Evolutionary conservation across 164 flowering plant genomes (phyloP).

Genomic region (Pachysandra terminalis): DNA sequence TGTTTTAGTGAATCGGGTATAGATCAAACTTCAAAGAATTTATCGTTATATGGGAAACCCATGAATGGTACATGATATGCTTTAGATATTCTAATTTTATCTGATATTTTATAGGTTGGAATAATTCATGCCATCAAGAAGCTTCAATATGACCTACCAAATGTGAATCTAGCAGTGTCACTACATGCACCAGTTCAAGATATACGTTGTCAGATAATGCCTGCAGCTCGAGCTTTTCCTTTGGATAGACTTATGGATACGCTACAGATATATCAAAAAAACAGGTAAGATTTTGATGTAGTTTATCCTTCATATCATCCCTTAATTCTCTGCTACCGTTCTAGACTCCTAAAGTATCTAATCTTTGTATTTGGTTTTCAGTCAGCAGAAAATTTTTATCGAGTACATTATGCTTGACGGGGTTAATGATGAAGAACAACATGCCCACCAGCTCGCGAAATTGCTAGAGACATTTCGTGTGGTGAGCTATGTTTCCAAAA

Average conservation of each 20-base stretch:
- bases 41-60: neutral
- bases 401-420: constrained; percentile 99
- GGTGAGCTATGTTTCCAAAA: constrained; percentile 42
- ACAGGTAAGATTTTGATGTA: constrained; percentile 36
- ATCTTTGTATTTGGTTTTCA: constrained; percentile 20
- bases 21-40: neutral
- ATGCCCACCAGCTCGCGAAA: constrained; percentile 86
- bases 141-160: constrained; percentile 76
- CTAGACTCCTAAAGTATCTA: neutral
- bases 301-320: neutral
- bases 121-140: constrained; percentile 85
- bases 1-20: neutral
- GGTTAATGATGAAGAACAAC: constrained; percentile 85
- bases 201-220: constrained; percentile 94
- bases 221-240: constrained; percentile 97
- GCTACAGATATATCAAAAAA: constrained; percentile 55
- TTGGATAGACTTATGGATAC: constrained; percentile 77
- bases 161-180: constrained; percentile 91
- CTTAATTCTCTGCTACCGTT: neutral
- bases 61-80: neutral
- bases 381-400: constrained; percentile 87
- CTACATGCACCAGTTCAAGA: constrained; percentile 97
- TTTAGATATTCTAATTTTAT: neutral
- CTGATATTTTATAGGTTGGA: constrained; percentile 63
- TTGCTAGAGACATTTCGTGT: constrained; percentile 78